Base-by-base conservation (phyloP, 129 eudicot species). In the Helianthus tuberosus region DNA sequence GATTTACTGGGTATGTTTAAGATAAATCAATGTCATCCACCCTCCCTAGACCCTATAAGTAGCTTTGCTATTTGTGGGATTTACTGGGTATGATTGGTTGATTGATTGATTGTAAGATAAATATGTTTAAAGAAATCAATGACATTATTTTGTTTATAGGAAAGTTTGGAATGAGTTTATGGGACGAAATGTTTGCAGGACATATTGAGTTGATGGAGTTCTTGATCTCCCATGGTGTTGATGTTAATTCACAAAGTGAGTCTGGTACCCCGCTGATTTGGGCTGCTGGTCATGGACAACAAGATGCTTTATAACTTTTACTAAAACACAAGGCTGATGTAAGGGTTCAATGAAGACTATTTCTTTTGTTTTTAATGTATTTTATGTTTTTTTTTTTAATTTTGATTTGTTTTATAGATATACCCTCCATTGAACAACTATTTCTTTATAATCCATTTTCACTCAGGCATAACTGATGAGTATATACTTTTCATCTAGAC, bases 231-330 rank as follows among this genome's bases (percentile, higher is more conserved):
- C 75, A 25, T 79, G 93, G 90, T 72, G 93, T 81, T 23, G 79
- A 77, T 75, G 87, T 85, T 77, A 82, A 94, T 82, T 86, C 89
- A 64, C 90, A 90, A 85, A 90, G 98, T 83, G 98, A 88, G 75
- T 84, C 97, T 77, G 98, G 98, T 48, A 88, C 91, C 54, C 98
- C 98, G 3, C 84, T 94, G 46, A 73, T 94, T 55, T 94, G 98
- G 98, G 98, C 98, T 83, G 91, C 98, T 75, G 98, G 97, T 81
- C 93, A 88, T 60, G 96, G 79, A 48, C 96, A 94, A 71, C 77
- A 75, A 79, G 93, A 94, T 68, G 88, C 96, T 80, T 85, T 94
- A 47, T 80, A 86, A 82, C 64, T 88, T 71, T 72, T 94, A 39
- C 63, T 94, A 74, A 91, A 94, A 81, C 88, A 94, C 67, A 83